Percentiles rank a stretch among this genome's conserved stretches.
These are phyloP conservation scores for Sistotremastrum niveocremeum DNA, from an alignment of 768 basidiomycete genomes.

Conservation along the genomic window DNA sequence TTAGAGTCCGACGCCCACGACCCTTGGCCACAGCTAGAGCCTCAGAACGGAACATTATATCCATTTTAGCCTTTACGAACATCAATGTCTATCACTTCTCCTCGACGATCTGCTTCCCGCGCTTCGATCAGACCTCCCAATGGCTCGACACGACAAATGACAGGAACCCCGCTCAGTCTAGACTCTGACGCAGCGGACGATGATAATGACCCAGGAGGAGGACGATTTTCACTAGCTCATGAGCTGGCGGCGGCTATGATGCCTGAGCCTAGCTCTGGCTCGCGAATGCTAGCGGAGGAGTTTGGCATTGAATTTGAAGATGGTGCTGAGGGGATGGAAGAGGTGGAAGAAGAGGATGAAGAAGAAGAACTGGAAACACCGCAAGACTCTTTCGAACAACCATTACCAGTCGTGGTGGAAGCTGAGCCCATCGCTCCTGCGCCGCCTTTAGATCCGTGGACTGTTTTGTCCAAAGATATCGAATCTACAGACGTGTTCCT, in stretches of 20 bases:
- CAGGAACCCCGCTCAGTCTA: no score
- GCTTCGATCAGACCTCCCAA: no score
- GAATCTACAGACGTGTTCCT: conserved; percentile 70
- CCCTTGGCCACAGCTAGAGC: no score
- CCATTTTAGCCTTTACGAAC: no score
- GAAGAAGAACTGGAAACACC: conserved; percentile 26
- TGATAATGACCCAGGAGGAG: conserved; percentile 24
- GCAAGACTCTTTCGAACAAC: conserved; percentile 18
- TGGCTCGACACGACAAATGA: no score
- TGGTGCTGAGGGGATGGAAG: conserved; percentile 72
- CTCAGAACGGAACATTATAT: no score
- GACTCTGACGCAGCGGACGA: conserved; percentile 15
- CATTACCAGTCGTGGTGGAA: conserved; percentile 15
- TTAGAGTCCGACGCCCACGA: no score
- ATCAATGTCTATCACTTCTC: no score
- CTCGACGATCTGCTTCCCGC: no score
- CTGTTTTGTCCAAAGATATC: conserved; percentile 57
- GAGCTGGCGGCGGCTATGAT: conserved; percentile 78
- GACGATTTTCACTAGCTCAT: conserved; percentile 66
- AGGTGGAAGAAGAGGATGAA: conserved; percentile 12
- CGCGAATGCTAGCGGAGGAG: conserved; percentile 71
- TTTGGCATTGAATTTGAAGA: conserved; percentile 76
- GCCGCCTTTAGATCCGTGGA: conserved; percentile 45
- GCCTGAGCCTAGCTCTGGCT: conserved; percentile 72
- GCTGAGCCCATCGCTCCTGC: neutral